Percentiles rank a stretch among this genome's conserved stretches.
phyloP scores from a whole-genome alignment of 1,284 basidiomycete genomes.

The Melampsora occidentalis region DNA sequence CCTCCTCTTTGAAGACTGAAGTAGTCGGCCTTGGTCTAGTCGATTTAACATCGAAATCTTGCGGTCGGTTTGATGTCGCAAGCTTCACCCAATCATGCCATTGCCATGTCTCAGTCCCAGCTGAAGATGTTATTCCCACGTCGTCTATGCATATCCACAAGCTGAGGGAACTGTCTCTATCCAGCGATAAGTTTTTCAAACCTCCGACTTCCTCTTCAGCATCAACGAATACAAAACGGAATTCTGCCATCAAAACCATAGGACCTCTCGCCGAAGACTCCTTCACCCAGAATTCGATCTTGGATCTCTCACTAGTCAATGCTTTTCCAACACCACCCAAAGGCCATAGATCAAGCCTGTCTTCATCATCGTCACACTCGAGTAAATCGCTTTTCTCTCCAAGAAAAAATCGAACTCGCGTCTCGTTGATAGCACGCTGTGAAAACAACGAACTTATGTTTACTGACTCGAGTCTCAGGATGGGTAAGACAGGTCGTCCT shows the following conservation, averaged over 20 bases:
- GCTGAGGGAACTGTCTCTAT: constrained; percentile 25
- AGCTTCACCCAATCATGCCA: not conserved
- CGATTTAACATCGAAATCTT: not conserved
- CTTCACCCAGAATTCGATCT: constrained; percentile 8
- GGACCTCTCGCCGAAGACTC: not conserved
- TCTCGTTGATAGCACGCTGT: constrained; percentile 4
- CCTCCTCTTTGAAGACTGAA: not conserved
- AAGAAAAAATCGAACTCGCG: not conserved
- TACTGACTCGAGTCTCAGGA: not conserved
- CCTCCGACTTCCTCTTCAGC: not conserved
- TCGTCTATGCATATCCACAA: constrained; percentile 29
- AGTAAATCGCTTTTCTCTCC: constrained; percentile 4
- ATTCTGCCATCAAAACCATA: not conserved
- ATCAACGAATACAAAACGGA: not conserved
- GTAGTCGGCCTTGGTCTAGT: constrained; percentile 1
- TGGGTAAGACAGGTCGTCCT: not conserved
- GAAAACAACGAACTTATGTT: not conserved
- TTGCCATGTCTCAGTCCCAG: not conserved
- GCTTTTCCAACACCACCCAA: constrained; percentile 37
- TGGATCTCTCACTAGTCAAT: constrained; percentile 35
- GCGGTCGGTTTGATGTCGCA: not conserved
- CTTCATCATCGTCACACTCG: constrained; percentile 27
- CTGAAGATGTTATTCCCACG: not conserved
- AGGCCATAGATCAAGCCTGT: constrained; percentile 28
- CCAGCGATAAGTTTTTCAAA: not conserved